These are phyloP conservation scores for Paramecium tetraurelia DNA, from an alignment of 73 alveolate species.

Conservation along the genomic window DNA sequence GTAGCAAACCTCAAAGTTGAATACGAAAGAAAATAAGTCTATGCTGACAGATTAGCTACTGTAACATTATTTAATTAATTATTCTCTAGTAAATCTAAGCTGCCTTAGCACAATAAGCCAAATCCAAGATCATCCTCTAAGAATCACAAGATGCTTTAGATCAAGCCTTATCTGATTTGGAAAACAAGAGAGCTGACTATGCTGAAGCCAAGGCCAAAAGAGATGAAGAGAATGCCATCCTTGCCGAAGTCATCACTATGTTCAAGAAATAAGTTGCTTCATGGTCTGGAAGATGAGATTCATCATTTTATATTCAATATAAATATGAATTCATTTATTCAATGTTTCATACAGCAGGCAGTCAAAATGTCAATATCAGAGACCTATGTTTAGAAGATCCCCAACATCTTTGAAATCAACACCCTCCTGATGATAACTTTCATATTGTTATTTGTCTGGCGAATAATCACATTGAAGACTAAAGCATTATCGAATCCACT, in stretches of 20 bases:
- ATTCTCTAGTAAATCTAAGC: conserved; percentile 22
- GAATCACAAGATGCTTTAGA: conserved; percentile 42
- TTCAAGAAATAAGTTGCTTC: conserved; percentile 53
- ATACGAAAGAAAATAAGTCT: conserved; percentile 32
- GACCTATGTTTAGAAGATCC: neutral
- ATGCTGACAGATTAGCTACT: conserved; percentile 46
- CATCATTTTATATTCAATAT: neutral
- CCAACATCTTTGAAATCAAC: neutral
- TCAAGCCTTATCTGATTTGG: neutral
- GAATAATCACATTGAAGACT: neutral
- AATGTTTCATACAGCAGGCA: neutral
- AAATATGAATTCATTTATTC: conserved; percentile 8
- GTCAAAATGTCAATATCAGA: neutral
- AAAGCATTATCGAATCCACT: neutral
- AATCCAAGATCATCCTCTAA: conserved; percentile 15
- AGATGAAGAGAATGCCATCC: conserved; percentile 49
- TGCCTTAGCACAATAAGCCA: conserved; percentile 41
- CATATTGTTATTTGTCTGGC: neutral
- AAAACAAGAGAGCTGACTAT: conserved; percentile 29
- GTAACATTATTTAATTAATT: neutral
- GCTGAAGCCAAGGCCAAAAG: conserved; percentile 55
- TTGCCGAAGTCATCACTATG: conserved; percentile 23
- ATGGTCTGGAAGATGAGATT: conserved; percentile 53
- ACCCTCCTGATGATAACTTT: neutral
- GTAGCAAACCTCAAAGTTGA: neutral